These are phyloP conservation scores for Kurtzmaniella quercitrusa DNA, from an alignment of 1,139 yeast genomes.

Conservation along the genomic window DNA sequence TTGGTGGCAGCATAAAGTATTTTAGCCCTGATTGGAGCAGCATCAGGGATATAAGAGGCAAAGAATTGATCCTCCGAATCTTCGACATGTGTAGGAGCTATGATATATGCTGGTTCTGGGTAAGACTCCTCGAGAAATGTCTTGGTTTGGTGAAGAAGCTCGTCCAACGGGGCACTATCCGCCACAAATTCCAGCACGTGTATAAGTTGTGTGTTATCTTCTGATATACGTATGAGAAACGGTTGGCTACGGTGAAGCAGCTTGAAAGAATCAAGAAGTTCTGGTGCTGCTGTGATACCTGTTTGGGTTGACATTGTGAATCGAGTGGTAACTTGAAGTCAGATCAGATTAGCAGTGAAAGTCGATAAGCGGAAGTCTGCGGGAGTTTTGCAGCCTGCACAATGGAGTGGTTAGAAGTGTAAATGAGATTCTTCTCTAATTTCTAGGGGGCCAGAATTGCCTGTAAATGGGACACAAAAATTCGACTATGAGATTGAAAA, in stretches of 20 bases:
- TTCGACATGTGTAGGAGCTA: constrained; percentile 30
- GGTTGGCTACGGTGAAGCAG: constrained; percentile 18
- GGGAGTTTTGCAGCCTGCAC: too few species aligned
- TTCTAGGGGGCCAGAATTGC: too few species aligned
- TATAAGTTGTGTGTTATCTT: constrained; percentile 45
- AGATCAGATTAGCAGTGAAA: background rate
- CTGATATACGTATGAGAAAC: constrained; percentile 37
- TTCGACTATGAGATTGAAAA: too few species aligned
- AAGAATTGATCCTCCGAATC: constrained; percentile 41
- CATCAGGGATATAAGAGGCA: constrained; percentile 83
- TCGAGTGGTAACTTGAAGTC: background rate
- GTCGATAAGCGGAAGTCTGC: background rate
- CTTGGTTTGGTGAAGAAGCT: constrained; percentile 35
- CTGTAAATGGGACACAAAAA: too few species aligned
- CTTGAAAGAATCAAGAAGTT: constrained; percentile 33
- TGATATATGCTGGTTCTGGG: constrained; percentile 57
- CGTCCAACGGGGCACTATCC: constrained; percentile 18
- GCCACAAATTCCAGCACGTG: constrained; percentile 27
- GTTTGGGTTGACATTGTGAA: constrained; percentile 64
- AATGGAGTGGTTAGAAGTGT: too few species aligned
- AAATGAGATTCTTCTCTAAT: too few species aligned
- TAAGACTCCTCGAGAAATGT: constrained; percentile 30
- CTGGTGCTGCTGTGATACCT: constrained; percentile 55
- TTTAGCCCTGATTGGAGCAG: constrained; percentile 75
- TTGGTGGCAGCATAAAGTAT: constrained; percentile 95